A percentile compares a stretch with the other conserved stretches of the same genome.
phyloP scores from a whole-genome alignment of 345 rosid genomes.

The Bruguiera parviflora region DNA sequence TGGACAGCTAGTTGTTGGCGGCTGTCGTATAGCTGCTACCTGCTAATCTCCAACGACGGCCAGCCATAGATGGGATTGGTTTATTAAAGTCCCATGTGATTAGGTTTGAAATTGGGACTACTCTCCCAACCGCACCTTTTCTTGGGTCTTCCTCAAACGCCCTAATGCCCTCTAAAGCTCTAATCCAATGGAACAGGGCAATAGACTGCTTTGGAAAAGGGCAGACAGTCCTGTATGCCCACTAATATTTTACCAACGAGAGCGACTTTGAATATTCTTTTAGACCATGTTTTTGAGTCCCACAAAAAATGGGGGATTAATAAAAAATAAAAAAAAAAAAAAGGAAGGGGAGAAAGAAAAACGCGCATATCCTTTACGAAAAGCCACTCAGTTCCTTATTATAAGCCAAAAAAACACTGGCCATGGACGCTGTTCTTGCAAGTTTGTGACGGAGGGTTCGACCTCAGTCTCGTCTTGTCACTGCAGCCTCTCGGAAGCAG shows the following conservation, averaged over 20 bases:
- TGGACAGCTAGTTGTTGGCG: slow-evolving; percentile 15
- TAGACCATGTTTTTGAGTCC: slow-evolving; percentile 20
- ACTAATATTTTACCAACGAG: slow-evolving; percentile 11
- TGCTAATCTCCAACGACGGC: not conserved
- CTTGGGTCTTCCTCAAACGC: too few species aligned
- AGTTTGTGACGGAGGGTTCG: not conserved
- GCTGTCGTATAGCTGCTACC: slow-evolving; percentile 10
- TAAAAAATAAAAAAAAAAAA: not conserved
- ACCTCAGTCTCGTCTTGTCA: not conserved
- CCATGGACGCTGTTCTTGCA: not conserved
- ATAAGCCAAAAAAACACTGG: not conserved
- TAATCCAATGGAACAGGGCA: slow-evolving; percentile 6
- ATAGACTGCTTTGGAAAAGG: not conserved
- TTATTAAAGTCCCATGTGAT: not conserved
- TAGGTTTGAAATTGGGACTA: not conserved
- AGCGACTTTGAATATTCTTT: slow-evolving; percentile 18
- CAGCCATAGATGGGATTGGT: not conserved
- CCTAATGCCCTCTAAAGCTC: too few species aligned
- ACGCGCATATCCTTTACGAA: slow-evolving; percentile 13
- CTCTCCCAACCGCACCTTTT: too few species aligned
- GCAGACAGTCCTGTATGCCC: not conserved
- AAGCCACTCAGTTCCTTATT: not conserved
- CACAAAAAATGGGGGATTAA: not conserved
- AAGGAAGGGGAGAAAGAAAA: too few species aligned
- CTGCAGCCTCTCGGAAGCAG: too few species aligned